Percentiles rank a stretch among this genome's conserved stretches.
These are phyloP conservation scores for Heritiera littoralis DNA, from an alignment of 345 rosid genomes.

Conservation along the genomic window DNA sequence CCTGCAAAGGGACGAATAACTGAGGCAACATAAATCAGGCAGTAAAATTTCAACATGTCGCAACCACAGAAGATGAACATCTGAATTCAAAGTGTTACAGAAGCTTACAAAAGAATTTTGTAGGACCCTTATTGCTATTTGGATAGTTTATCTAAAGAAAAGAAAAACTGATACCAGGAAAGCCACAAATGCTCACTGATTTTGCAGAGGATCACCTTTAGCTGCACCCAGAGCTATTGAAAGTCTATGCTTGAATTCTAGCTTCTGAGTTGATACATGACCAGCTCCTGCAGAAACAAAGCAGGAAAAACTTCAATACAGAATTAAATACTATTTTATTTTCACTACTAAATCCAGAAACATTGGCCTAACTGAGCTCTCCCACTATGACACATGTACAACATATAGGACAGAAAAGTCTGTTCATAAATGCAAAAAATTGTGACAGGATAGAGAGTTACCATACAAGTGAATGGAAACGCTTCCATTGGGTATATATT, in stretches of 20 bases:
- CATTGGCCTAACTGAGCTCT: not conserved
- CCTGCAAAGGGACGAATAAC: conserved; percentile 49
- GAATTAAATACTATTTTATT: not conserved
- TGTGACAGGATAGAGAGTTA: conserved; percentile 65
- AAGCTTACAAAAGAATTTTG: conserved; percentile 32
- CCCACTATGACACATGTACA: conserved; percentile 1
- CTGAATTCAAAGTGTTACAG: conserved; percentile 16
- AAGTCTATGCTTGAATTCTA: conserved; percentile 94
- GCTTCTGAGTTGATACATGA: conserved; percentile 68
- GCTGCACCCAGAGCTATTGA: conserved; percentile 89
- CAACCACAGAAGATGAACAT: conserved; percentile 5
- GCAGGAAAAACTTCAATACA: conserved; percentile 5
- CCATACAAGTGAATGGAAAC: conserved; percentile 97
- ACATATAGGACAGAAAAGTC: conserved; percentile 9
- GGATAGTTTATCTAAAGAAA: conserved; percentile 35
- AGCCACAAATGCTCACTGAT: conserved; percentile 78
- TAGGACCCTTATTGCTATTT: conserved; percentile 16
- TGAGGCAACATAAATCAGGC: conserved; percentile 30
- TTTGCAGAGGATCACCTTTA: conserved; percentile 92
- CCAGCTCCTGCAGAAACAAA: conserved; percentile 51
- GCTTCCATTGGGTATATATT: conserved; percentile 93
- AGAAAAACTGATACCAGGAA: conserved; percentile 65
- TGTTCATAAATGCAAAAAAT: conserved; percentile 20
- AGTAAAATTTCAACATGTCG: conserved; percentile 27
- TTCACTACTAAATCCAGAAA: not conserved